Evolutionary conservation across 2,329 filamentous ascomycete species (phyloP).

Genomic region (Amesomyces nigricolor): DNA sequence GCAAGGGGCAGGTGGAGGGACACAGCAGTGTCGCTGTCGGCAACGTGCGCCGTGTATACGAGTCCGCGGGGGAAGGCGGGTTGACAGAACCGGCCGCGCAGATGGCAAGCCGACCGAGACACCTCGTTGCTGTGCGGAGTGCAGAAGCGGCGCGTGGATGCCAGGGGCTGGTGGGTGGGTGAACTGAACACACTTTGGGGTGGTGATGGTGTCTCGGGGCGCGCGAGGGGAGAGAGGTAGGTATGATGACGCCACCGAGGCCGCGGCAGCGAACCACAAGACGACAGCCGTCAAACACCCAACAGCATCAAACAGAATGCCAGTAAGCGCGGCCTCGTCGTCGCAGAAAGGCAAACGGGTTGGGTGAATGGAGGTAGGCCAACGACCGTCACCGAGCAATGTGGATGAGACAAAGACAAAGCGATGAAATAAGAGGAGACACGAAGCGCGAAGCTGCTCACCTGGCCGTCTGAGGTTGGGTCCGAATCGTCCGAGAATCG

Average conservation of each 20-base stretch:
- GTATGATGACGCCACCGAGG: constrained; percentile 13
- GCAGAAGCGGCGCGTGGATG: background rate
- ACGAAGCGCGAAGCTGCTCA: background rate
- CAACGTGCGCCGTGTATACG: background rate
- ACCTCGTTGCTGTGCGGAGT: background rate
- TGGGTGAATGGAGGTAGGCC: background rate
- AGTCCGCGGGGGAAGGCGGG: background rate
- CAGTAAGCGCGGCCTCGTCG: background rate
- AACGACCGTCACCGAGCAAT: background rate
- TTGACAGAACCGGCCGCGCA: background rate
- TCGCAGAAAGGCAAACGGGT: background rate
- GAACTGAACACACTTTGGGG: background rate
- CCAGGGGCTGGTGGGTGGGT: background rate
- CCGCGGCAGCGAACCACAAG: background rate
- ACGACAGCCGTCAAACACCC: background rate
- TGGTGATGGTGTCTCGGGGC: constrained; percentile 4
- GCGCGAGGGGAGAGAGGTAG: background rate
- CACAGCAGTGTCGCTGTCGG: background rate
- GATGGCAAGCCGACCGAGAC: background rate
- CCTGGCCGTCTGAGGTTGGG: background rate
- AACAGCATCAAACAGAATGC: constrained; percentile 1
- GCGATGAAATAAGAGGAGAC: background rate
- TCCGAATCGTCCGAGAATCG: no score
- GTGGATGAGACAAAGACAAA: background rate
- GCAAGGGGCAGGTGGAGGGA: background rate